These are phyloP conservation scores for Euptelea pleiosperma DNA, from an alignment of 164 flowering plant species.

Conservation along the genomic window DNA sequence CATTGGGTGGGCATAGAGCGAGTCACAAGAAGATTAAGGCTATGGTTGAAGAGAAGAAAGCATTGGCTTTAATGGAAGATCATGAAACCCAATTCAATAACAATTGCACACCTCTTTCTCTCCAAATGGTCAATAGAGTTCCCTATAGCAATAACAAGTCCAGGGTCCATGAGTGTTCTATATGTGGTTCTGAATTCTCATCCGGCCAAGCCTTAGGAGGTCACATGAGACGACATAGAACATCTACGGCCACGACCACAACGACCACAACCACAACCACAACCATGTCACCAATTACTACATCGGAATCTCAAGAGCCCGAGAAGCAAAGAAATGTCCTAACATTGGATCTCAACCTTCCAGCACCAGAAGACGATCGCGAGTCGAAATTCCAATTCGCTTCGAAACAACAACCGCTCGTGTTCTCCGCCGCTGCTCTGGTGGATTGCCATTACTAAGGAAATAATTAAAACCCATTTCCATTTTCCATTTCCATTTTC, in stretches of 20 bases:
- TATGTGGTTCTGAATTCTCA: constrained; percentile 54
- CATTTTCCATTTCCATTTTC: too few relatives aligned
- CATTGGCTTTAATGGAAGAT: constrained; percentile 1
- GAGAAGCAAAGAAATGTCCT: constrained; percentile 31
- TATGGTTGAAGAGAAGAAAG: constrained; percentile 12
- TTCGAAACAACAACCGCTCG: constrained; percentile 29
- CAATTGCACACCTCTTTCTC: constrained; percentile 7
- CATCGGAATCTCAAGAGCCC: constrained; percentile 8
- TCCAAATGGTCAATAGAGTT: neutral
- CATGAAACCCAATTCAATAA: constrained; percentile 11
- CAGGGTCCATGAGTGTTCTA: constrained; percentile 55
- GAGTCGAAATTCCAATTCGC: constrained; percentile 34
- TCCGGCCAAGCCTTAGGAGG: constrained; percentile 72
- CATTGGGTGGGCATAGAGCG: constrained; percentile 67
- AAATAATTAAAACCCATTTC: neutral
- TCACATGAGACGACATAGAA: constrained; percentile 64
- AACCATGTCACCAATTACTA: neutral
- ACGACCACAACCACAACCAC: neutral
- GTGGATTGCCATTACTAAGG: constrained; percentile 67
- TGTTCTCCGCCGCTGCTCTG: constrained; percentile 58
- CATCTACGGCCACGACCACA: neutral
- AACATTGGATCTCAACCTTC: constrained; percentile 73
- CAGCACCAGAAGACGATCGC: constrained; percentile 71
- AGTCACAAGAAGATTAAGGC: constrained; percentile 54
- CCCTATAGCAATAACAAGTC: constrained; percentile 13